Conservation (phyloP, 768 basidiomycete species). For the Candolleomyces efflorescens region DNA sequence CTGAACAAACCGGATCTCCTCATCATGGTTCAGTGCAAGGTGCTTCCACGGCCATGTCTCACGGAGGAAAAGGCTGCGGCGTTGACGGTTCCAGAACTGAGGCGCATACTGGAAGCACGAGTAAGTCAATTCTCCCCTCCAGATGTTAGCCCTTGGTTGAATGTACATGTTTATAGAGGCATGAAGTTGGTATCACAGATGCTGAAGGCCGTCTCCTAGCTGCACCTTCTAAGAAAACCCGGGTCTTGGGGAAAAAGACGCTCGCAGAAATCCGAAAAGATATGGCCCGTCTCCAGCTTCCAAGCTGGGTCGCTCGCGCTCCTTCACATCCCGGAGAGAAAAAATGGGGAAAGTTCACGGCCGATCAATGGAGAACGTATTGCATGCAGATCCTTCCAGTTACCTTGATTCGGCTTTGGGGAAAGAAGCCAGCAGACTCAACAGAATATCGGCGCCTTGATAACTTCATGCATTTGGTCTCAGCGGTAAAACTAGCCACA, state of each 20-base stretch:
- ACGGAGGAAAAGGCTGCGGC: too few relatives aligned
- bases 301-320: conserved; percentile 13
- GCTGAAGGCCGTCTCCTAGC: not conserved
- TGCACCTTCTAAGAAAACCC: not conserved
- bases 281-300: conserved; percentile 13
- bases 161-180: not conserved
- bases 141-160: too few relatives aligned
- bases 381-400: conserved; percentile 26
- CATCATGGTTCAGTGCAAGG: too few relatives aligned
- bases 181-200: not conserved
- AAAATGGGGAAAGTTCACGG: conserved; percentile 23
- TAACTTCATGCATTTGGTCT: conserved; percentile 32
- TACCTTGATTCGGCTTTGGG: conserved; percentile 34
- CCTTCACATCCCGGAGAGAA: conserved; percentile 12
- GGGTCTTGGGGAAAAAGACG: not conserved
- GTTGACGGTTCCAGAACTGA: too few relatives aligned
- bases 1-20: too few relatives aligned
- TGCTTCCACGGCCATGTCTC: too few relatives aligned
- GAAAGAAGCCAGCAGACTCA: conserved; percentile 5
- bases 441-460: conserved; percentile 17
- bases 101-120: too few relatives aligned
- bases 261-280: conserved; percentile 12
- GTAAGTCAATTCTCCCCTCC: too few relatives aligned
- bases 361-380: conserved; percentile 28
- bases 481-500: conserved; percentile 27